Base-by-base conservation (phyloP, 2,329 filamentous ascomycete species). In the Alternaria sp. region DNA sequence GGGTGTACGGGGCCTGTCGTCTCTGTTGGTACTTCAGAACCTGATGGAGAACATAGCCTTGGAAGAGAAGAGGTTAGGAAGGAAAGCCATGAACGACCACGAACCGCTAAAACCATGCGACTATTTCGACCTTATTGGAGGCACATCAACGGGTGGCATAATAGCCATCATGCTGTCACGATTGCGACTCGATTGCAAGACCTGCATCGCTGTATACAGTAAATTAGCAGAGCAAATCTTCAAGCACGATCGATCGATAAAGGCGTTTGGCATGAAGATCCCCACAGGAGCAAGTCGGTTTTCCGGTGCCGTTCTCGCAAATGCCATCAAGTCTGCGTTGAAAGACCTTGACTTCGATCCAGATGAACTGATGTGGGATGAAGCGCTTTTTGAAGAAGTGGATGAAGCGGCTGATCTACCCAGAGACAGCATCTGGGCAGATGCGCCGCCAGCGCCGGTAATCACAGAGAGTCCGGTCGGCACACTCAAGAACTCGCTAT, bases 91-190 rank as follows among this genome's bases (percentile, higher is more conserved):
- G 30, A 72, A 67, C 37, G 69, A 79, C 26, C 69, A 75, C 41
- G 69, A 64, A 8, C 70, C 73, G 4, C 61, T 80, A 12, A 79
- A 72, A 56, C 79, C 79, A 2, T 80, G 76, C 58, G 79, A 81
- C 63, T 81, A 81, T 50, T 81, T 81, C 46, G 79, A 81, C 58
- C 68, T 81, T 12, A 81, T 81, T 30, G 79, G 78, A 10, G 79
- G 79, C 2, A 81, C 79, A 11, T 80, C 77, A 11, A 81, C 79
- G 0, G 79, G 79, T 8, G 79, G 79, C 2, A 80, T 81, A 51
- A 81, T 81, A 46, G 79, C 79, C 9, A 76, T 81, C 9, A 70
- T 81, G 14, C 75, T 81, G 3, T 80, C 79, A n/a, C 72, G 79
- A 2, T 67, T 81, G 25, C 71, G 73, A 15, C 72, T 81, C 15